These are phyloP conservation scores for Pythium apleroticum DNA, from an alignment of 352 stramenopile genomes.

Conservation along the genomic window DNA sequence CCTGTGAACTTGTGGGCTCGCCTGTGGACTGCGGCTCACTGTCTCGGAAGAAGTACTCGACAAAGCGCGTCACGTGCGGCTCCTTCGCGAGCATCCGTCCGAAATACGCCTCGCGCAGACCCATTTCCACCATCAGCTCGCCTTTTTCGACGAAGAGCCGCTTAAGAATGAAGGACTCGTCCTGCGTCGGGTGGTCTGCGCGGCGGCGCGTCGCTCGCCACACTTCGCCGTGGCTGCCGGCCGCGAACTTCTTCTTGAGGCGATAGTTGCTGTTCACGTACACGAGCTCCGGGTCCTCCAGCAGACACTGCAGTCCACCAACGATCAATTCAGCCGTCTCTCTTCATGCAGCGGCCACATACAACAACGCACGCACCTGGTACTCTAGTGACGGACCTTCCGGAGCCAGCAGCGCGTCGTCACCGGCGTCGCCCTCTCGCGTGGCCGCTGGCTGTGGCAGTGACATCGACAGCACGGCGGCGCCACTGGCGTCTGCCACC, in stretches of 20 bases:
- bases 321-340: background rate
- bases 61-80: constrained; percentile 77
- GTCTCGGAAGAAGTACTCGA: constrained; percentile 90
- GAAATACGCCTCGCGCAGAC: constrained; percentile 85
- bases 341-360: no score
- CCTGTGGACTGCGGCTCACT: no score
- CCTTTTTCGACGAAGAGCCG: constrained; percentile 74
- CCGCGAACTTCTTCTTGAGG: constrained; percentile 79
- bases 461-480: background rate
- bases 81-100: constrained; percentile 46
- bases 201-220: constrained; percentile 20
- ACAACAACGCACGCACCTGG: constrained; percentile 33
- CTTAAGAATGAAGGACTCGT: constrained; percentile 84
- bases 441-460: background rate
- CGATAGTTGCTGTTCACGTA: constrained; percentile 79
- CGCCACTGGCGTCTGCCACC: background rate
- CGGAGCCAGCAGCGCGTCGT: constrained; percentile 11
- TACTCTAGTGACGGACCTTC: constrained; percentile 76
- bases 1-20: no score
- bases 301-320: constrained; percentile 34
- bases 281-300: constrained; percentile 54
- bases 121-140: constrained; percentile 69
- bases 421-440: background rate
- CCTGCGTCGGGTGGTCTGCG: background rate
- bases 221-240: constrained; percentile 84